Evolutionary conservation across 2,329 filamentous ascomycete species (phyloP), one percentile per base, ranked within the genome.

Genomic region (Thermomyces lanuginosus): DNA sequence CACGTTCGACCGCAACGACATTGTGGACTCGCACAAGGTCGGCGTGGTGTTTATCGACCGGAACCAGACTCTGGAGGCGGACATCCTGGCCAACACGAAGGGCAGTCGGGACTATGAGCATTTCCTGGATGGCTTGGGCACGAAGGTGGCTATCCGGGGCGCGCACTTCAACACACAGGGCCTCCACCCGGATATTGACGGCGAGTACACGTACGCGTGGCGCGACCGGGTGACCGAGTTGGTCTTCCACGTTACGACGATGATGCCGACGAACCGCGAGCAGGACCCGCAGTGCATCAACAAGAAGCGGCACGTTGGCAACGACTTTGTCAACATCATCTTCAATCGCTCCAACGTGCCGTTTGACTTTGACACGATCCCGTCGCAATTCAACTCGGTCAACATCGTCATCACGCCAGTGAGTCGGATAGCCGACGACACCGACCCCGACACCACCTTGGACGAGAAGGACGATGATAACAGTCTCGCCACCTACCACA

Each of bases 321-420:
- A 98, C 46, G 89, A 95, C 51, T 92, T 81, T 49, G 89, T 98
- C 46, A 95, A 92, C 48, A 92, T 98, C 40, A 76, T 98, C 31
- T 98, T 91, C 64, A 98, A 98, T 49, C 82, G 92, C 44, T 93
- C 84, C 2, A 86, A 89, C n/a, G 53, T 75, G 24, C 76, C 79
- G 0, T 95, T 92, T 58, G 67, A 69, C 28, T 92, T 92, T 47
- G 72, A 92, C 47, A 92, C 81, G 0, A 92, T 98, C 41, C 82
- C 82, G 1, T 91, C 83, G 0, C 78, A 86, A 31, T 92, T 98
- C 62, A 95, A 93, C 47, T 92, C 80, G 45, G 83, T 98, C 46
- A 83, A 93, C 48, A 95, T 98, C 42, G 77, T 95, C 41, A 86
- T 98, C 44, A 81, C 80, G 2, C 89, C 89, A 35, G 84, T 82